phyloP scores from a whole-genome alignment of 1,284 basidiomycete genomes.

The Ustilago hordei region DNA sequence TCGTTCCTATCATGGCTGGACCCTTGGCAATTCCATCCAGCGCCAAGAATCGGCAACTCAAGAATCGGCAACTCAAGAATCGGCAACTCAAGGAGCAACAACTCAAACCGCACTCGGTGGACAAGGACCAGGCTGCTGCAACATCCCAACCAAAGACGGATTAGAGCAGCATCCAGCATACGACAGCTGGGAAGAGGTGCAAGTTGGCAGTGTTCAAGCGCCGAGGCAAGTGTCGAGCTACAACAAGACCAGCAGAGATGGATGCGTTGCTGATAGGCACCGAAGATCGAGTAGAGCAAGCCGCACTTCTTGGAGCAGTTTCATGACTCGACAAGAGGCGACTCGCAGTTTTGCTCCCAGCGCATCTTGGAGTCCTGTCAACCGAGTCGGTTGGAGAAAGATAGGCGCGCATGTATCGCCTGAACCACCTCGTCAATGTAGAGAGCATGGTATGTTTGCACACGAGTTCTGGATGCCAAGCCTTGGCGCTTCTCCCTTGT shows the following conservation, averaged over 20 bases:
- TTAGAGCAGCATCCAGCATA: slow-evolving; percentile 4
- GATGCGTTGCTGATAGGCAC: background rate
- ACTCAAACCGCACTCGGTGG: too few relatives aligned
- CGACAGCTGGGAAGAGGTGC: slow-evolving; percentile 2
- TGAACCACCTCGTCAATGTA: background rate
- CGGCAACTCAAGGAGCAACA: background rate
- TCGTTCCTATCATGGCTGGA: background rate
- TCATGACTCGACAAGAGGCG: background rate
- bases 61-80: background rate
- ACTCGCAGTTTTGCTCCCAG: background rate
- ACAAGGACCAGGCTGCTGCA: background rate
- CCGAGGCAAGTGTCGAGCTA: background rate
- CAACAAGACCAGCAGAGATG: background rate
- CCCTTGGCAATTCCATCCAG: background rate
- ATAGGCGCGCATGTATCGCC: background rate
- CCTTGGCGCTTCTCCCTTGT: background rate
- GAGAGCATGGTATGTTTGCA: slow-evolving; percentile 29
- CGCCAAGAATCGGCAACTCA: background rate
- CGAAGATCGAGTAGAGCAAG: slow-evolving; percentile 3
- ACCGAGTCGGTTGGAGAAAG: background rate
- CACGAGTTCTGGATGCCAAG: slow-evolving; percentile 27
- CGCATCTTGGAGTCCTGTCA: background rate
- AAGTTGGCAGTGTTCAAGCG: slow-evolving; percentile 17
- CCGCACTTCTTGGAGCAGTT: background rate
- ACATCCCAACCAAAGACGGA: slow-evolving; percentile 1